These are phyloP conservation scores for Pyracantha coccinea DNA, from an alignment of 331 rosid genomes.

Conservation along the genomic window DNA sequence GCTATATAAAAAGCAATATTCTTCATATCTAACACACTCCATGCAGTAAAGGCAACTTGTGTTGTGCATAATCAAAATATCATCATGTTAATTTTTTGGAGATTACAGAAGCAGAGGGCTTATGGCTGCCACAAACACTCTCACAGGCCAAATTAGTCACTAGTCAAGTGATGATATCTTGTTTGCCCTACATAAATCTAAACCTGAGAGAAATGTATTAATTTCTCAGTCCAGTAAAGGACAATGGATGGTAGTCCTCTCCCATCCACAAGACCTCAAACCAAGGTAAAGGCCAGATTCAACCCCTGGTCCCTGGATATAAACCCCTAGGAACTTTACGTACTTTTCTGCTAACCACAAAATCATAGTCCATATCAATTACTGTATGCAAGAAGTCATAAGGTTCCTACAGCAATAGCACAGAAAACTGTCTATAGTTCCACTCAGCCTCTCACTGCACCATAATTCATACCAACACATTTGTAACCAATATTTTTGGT, in stretches of 20 bases:
- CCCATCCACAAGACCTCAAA: background rate
- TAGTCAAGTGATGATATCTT: background rate
- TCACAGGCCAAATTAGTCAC: background rate
- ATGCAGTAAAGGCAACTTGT: background rate
- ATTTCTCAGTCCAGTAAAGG: background rate
- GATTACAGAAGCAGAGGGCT: background rate
- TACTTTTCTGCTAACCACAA: background rate
- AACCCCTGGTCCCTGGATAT: background rate
- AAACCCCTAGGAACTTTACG: background rate
- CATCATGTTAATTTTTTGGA: background rate
- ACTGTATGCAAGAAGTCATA: background rate
- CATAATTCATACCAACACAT: background rate
- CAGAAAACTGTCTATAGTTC: background rate
- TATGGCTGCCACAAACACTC: background rate
- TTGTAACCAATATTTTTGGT: background rate
- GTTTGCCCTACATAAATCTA: background rate
- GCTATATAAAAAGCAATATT: background rate
- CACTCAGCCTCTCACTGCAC: background rate
- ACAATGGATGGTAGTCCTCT: background rate
- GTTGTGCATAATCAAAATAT: background rate
- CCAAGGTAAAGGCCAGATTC: background rate
- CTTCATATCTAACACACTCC: background rate
- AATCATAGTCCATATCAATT: background rate
- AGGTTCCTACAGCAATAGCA: background rate
- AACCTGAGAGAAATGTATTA: background rate